phyloP scores from a whole-genome alignment of 768 basidiomycete genomes.

The Russula emetica region DNA sequence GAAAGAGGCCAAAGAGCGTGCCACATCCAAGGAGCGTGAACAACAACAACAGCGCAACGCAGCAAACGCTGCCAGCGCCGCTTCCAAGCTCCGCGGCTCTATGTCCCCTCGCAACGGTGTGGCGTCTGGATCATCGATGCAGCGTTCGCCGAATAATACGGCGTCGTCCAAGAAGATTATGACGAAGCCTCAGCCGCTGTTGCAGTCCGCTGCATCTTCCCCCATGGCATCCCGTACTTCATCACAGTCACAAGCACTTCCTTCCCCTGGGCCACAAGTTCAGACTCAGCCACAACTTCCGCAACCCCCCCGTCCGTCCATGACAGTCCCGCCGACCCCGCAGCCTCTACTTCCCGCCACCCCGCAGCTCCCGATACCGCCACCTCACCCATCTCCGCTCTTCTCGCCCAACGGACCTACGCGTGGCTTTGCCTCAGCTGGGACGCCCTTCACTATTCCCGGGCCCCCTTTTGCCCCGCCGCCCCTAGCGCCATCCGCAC shows the following conservation, averaged over 20 bases:
- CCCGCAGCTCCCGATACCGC: slow-evolving; percentile 32
- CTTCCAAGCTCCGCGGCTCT: slow-evolving; percentile 43
- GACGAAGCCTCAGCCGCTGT: slow-evolving; percentile 40
- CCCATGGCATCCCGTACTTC: slow-evolving; percentile 35
- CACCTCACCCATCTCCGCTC: slow-evolving; percentile 33
- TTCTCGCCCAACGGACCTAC: slow-evolving; percentile 44
- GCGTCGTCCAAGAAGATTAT: slow-evolving; percentile 57
- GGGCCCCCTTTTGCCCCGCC: slow-evolving; percentile 45
- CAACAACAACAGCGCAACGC: slow-evolving; percentile 35
- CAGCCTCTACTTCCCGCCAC: slow-evolving; percentile 45
- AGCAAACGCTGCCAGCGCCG: slow-evolving; percentile 34
- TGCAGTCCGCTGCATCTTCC: slow-evolving; percentile 25
- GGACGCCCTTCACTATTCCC: slow-evolving; percentile 43
- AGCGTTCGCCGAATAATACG: slow-evolving; percentile 45
- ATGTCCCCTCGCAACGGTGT: slow-evolving; percentile 48
- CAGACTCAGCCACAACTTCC: slow-evolving; percentile 34
- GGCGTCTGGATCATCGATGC: slow-evolving; percentile 46
- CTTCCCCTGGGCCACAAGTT: slow-evolving; percentile 30
- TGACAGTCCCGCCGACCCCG: slow-evolving; percentile 48
- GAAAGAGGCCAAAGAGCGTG: slow-evolving; percentile 43
- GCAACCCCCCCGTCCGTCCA: slow-evolving; percentile 40
- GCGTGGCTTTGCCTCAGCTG: slow-evolving; percentile 42
- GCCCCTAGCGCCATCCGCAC: slow-evolving; percentile 50
- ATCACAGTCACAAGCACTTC: slow-evolving; percentile 37
- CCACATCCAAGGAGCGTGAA: slow-evolving; percentile 33